Percentiles rank a stretch among this genome's conserved stretches.
phyloP scores from a whole-genome alignment of 2,329 filamentous ascomycete species.

The Monosporascus sp. region DNA sequence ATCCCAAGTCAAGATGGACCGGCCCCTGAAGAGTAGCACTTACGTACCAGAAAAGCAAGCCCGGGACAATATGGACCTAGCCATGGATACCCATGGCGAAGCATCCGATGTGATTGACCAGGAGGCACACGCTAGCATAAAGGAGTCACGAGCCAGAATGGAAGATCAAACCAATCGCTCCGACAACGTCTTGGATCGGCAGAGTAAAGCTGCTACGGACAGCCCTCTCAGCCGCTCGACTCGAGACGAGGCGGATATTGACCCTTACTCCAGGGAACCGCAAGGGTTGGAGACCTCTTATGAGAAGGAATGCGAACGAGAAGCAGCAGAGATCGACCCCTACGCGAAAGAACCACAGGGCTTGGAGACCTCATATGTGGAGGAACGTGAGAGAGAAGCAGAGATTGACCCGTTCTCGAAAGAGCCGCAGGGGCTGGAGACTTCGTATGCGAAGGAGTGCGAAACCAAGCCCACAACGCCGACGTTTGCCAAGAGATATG shows the following conservation, averaged over 20 bases:
- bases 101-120: slow-evolving; percentile 24
- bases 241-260: slow-evolving; percentile 18
- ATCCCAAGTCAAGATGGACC: slow-evolving; percentile 1
- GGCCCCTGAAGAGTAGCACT: not conserved
- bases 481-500: slow-evolving; percentile 31
- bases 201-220: slow-evolving; percentile 13
- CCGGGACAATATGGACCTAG: slow-evolving; percentile 23
- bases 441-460: slow-evolving; percentile 42
- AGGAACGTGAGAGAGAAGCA: slow-evolving; percentile 27
- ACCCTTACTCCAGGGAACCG: slow-evolving; percentile 39
- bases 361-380: slow-evolving; percentile 40
- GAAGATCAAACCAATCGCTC: slow-evolving; percentile 12
- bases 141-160: slow-evolving; percentile 13
- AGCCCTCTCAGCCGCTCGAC: slow-evolving; percentile 4
- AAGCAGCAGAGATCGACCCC: slow-evolving; percentile 25
- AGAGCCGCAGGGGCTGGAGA: slow-evolving; percentile 43
- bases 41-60: slow-evolving; percentile 2
- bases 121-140: slow-evolving; percentile 20
- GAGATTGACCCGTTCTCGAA: slow-evolving; percentile 37
- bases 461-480: slow-evolving; percentile 30
- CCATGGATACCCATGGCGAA: slow-evolving; percentile 24
- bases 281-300: slow-evolving; percentile 46
- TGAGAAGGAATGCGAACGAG: slow-evolving; percentile 29
- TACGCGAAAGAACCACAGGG: slow-evolving; percentile 43
- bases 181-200: slow-evolving; percentile 18